These are phyloP conservation scores for Kazachstania taianensis DNA, from an alignment of 805 yeast genomes.

Conservation along the genomic window DNA sequence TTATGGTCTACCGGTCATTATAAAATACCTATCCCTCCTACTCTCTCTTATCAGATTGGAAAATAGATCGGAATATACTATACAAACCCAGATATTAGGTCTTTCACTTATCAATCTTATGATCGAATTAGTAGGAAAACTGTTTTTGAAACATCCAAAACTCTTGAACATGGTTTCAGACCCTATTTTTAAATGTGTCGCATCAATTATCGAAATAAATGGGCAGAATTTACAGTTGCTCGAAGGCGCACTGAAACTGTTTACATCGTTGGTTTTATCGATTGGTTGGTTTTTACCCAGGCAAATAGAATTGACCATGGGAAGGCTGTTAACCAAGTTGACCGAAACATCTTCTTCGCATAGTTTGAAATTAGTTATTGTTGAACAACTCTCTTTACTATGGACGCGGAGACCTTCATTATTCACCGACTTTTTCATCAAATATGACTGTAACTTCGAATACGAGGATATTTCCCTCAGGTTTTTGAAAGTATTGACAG, in stretches of 20 bases:
- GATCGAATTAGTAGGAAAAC: slow-evolving; percentile 67
- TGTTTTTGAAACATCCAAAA: slow-evolving; percentile 49
- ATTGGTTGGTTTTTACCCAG: slow-evolving; percentile 57
- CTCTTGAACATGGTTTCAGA: slow-evolving; percentile 63
- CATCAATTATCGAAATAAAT: slow-evolving; percentile 60
- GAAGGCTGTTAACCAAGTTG: slow-evolving; percentile 45
- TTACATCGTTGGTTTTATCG: slow-evolving; percentile 60
- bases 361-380: slow-evolving; percentile 60
- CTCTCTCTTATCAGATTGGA: slow-evolving; percentile 74
- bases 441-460: slow-evolving; percentile 86
- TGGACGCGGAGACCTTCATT: slow-evolving; percentile 75
- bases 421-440: slow-evolving; percentile 65
- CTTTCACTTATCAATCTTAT: slow-evolving; percentile 65
- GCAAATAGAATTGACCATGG: slow-evolving; percentile 68
- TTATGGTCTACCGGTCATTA: slow-evolving; percentile 64
- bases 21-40: slow-evolving; percentile 65
- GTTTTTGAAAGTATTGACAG: slow-evolving; percentile 59
- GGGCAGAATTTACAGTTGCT: slow-evolving; percentile 60
- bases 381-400: slow-evolving; percentile 72
- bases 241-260: slow-evolving; percentile 64
- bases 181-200: slow-evolving; percentile 70
- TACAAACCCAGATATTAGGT: slow-evolving; percentile 45
- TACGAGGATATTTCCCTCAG: slow-evolving; percentile 65
- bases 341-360: not conserved
- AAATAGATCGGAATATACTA: slow-evolving; percentile 76